Evolutionary conservation across 805 yeast species (phyloP), one percentile per base, ranked within the genome.

Genomic region (Zygosaccharomyces bisporus): DNA sequence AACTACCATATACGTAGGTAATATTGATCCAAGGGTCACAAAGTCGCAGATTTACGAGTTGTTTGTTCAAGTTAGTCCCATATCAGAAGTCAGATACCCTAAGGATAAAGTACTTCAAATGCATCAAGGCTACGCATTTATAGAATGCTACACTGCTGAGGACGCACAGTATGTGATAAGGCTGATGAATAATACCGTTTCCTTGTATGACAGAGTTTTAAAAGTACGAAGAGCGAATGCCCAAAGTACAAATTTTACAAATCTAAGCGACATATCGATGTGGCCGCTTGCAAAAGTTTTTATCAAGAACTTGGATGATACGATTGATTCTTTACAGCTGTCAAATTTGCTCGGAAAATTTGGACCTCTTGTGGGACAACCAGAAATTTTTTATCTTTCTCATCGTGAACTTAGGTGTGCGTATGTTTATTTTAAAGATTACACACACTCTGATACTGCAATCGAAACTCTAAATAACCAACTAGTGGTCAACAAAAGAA

Each of bases 101-200:
- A 81, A 79, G 56, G 96, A 89, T 58, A 74, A 87, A 49, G 71
- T 89, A 3, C 65, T 79, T 21, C 77, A 77, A 47, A 69, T 75
- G 1, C 89, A 85, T 56, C 95, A 84, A 56, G 97, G 97, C 4
- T 91, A 72, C 67, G 97, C 95, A 7, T 91, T 93, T 66, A 83
- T 85, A 1, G 93, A 86, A 58, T 82, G 85, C 56, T 64, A 69
- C 40, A 68, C 71, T 12, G 65, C 67, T 2, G 70, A 66, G 14
- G 96, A 88, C 54, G 83, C 84, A 0, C 83, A 80, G 6, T 91
- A 89, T 60, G 86, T 81, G 1, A 63, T 75, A 27, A 72, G 76
- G 46, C 63, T 85, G 1, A 61, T 86, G 58, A 69, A 74, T 46
- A 89, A 88, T 5, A 66, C 45, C 10, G 55, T 62, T 4, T 67